These are phyloP conservation scores for Akanthomyces muscarius DNA, from an alignment of 2,329 filamentous ascomycete genomes.

Conservation along the genomic window DNA sequence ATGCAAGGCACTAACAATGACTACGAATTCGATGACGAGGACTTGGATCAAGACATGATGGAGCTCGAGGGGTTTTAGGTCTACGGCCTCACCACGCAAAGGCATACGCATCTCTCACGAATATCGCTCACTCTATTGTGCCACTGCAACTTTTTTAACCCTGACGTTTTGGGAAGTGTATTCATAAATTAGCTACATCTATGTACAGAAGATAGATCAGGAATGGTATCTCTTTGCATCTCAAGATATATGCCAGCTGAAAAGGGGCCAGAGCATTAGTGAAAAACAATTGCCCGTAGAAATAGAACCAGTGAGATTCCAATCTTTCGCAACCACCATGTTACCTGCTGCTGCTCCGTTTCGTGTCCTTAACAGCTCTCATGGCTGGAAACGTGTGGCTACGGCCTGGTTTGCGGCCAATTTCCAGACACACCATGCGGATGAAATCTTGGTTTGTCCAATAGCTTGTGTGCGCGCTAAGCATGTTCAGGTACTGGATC, in stretches of 20 bases:
- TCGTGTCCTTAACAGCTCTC: slow-evolving; percentile 53
- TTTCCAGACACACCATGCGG: slow-evolving; percentile 83
- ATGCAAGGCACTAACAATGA: slow-evolving; percentile 34
- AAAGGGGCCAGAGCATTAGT: not conserved
- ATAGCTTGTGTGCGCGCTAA: slow-evolving; percentile 91
- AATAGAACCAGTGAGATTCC: not conserved
- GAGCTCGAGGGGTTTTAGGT: slow-evolving; percentile 36
- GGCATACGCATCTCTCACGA: not conserved
- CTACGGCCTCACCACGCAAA: not conserved
- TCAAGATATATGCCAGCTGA: not conserved
- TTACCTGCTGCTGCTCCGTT: slow-evolving; percentile 27
- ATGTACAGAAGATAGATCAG: not conserved
- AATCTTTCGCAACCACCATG: not conserved
- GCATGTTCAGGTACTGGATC: slow-evolving; percentile 95
- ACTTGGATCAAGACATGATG: slow-evolving; percentile 54
- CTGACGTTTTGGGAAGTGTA: not conserved
- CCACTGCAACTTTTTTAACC: not conserved
- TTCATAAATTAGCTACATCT: not conserved
- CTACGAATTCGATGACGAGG: slow-evolving; percentile 51
- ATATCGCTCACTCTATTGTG: not conserved
- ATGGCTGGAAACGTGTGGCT: slow-evolving; percentile 54
- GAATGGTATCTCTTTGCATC: not conserved
- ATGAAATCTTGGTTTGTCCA: slow-evolving; percentile 87
- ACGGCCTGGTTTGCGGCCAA: slow-evolving; percentile 70
- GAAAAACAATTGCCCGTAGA: not conserved